These are phyloP conservation scores for Peronosclerospora sorghi DNA, from an alignment of 352 stramenopile genomes.

Conservation along the genomic window DNA sequence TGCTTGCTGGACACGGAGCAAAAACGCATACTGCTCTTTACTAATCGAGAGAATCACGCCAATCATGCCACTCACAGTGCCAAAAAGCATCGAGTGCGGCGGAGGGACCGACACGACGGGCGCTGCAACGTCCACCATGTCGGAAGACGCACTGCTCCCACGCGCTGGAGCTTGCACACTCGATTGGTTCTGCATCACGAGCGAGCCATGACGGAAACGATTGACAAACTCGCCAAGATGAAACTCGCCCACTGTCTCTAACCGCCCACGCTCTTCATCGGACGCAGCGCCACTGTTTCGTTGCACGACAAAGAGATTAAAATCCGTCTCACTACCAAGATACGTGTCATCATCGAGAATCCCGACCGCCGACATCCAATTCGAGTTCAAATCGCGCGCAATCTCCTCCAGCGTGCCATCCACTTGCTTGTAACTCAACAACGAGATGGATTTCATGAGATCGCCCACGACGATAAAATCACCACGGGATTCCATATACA, in stretches of 20 bases:
- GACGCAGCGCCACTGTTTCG: conserved; percentile 87
- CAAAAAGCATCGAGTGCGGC: conserved; percentile 83
- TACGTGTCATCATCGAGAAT: conserved; percentile 93
- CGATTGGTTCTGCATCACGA: conserved; percentile 88
- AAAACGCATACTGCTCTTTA: conserved; percentile 88
- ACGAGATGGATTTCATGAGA: conserved; percentile 94
- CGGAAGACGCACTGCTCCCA: conserved; percentile 15
- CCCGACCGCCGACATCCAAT: conserved; percentile 92
- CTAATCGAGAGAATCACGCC: conserved; percentile 87
- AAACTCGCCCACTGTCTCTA: conserved; percentile 91
- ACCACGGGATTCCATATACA: conserved; percentile 91
- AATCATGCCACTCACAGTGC: conserved; percentile 93
- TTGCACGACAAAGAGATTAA: conserved; percentile 92
- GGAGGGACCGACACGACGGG: conserved; percentile 4
- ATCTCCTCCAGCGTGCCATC: conserved; percentile 91
- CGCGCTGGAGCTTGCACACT: too few relatives aligned
- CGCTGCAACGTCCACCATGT: conserved; percentile 45
- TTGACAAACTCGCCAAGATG: conserved; percentile 95
- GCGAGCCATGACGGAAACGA: conserved; percentile 89
- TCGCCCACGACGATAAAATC: conserved; percentile 95
- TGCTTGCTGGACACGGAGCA: conserved; percentile 83
- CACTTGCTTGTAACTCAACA: conserved; percentile 91
- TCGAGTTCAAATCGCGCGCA: conserved; percentile 92
- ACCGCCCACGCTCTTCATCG: conserved; percentile 87
- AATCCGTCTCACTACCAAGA: conserved; percentile 91